A percentile compares a stretch with the other conserved stretches of the same genome.
Evolutionary conservation across 148 eudicot genomes (phyloP).

Genomic region (Gaultheria prostrata): DNA sequence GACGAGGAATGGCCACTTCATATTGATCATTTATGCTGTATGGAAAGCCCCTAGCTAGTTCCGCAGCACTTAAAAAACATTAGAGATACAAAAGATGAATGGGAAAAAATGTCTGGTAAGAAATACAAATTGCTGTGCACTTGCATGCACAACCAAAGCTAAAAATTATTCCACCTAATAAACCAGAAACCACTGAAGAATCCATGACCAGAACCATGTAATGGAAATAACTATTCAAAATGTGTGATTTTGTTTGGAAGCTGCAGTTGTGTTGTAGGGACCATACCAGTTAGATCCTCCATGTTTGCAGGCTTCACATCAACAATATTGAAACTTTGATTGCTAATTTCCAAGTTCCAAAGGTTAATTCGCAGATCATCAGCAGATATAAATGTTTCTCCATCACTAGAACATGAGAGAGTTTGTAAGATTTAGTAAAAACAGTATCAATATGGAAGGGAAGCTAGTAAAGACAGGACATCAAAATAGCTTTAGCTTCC

Average conservation of each 20-base stretch:
- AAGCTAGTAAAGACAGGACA: slow-evolving; percentile 1
- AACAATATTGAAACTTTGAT: slow-evolving; percentile 82
- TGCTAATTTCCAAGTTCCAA: slow-evolving; percentile 83
- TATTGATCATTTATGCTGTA: not conserved
- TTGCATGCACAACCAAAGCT: not conserved
- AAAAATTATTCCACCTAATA: not conserved
- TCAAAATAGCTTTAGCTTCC: not conserved
- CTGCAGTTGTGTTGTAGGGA: not conserved
- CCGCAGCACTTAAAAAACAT: not conserved
- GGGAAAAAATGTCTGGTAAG: not conserved
- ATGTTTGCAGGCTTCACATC: slow-evolving; percentile 82
- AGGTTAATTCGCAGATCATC: slow-evolving; percentile 85
- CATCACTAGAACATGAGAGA: slow-evolving; percentile 48
- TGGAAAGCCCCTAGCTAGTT: not conserved
- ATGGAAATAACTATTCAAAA: not conserved
- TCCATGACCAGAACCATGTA: not conserved
- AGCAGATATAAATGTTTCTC: slow-evolving; percentile 87
- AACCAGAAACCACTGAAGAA: not conserved
- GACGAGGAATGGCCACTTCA: not conserved
- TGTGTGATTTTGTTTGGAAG: not conserved
- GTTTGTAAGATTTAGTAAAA: not conserved
- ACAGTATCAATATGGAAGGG: not conserved
- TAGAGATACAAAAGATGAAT: not conserved
- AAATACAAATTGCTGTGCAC: not conserved
- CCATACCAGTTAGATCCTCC: slow-evolving; percentile 85